Evolutionary conservation across 495 filamentous ascomycete genomes (phyloP).

Genomic region (Penicillium robsamsonii): DNA sequence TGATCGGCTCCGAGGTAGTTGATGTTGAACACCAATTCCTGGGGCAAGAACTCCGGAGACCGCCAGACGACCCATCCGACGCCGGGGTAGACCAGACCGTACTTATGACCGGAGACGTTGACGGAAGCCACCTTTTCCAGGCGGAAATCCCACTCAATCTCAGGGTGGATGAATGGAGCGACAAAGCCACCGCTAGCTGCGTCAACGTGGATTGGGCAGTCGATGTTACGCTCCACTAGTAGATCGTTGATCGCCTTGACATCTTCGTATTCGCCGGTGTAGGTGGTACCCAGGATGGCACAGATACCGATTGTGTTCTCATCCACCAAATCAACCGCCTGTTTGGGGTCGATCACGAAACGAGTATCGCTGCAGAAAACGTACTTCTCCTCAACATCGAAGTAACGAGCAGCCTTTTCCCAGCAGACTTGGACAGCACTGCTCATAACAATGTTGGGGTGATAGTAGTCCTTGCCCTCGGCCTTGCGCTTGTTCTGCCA

Average conservation of each 20-base stretch:
- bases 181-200: conserved; percentile 90
- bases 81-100: conserved; percentile 79
- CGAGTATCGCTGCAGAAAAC: conserved; percentile 79
- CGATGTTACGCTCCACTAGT: conserved; percentile 64
- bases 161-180: conserved; percentile 79
- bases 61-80: conserved; percentile 94
- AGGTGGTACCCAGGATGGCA: conserved; percentile 82
- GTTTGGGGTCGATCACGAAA: conserved; percentile 81
- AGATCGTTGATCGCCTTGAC: conserved; percentile 86
- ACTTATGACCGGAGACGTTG: conserved; percentile 92
- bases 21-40: conserved; percentile 95
- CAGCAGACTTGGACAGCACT: conserved; percentile 92
- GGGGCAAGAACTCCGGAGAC: conserved; percentile 73
- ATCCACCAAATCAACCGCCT: conserved; percentile 80
- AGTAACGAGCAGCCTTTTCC: conserved; percentile 95
- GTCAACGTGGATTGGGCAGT: conserved; percentile 86
- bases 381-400: conserved; percentile 86
- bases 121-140: conserved; percentile 84
- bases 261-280: conserved; percentile 96
- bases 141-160: conserved; percentile 83
- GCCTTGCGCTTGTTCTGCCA: conserved; percentile 84
- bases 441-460: conserved; percentile 89
- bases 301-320: conserved; percentile 97
- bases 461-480: conserved; percentile 68
- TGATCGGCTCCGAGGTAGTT: conserved; percentile 95